Evolutionary conservation across 2,329 filamentous ascomycete species (phyloP), one percentile per base, ranked within the genome.

Genomic region (Colletotrichum australisinense): DNA sequence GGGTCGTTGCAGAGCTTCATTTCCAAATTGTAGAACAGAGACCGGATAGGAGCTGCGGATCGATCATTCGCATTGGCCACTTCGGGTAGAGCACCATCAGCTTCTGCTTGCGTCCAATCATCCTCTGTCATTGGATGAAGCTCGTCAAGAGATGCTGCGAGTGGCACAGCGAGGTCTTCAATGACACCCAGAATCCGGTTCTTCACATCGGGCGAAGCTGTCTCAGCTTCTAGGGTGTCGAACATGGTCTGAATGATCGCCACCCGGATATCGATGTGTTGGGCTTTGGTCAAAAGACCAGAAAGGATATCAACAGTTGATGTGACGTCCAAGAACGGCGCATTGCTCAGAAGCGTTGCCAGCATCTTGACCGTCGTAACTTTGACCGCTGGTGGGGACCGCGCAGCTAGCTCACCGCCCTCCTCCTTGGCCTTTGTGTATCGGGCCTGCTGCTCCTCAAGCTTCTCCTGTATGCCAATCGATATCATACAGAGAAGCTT

Each of bases 281-380:
- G 38, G 12, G 69, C 38, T 26, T 64, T 72, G 14, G 35, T 30
- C 9, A 72, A 2, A 14, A 72, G 16, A 38, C 49, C 22, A 11
- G 11, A 22, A 22, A 68, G 57, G 32, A 72, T 58, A 1, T 35
- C 38, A n/a, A 68, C 28, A 8, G 64, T 35, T 11, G 22, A 42
- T 16, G 11, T 19, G 9, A 30, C 5, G 4, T 59, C 24, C 8
- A 70, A 14, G 55, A 67, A 67, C 14, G 35, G 64, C 16, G 69
- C 30, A 32, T 68, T 49, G 12, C 64, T 56, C 11, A 72, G 57
- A 12, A 72, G 64, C 26, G 58, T 62, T 19, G 52, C 69, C 5
- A 72, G 35, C 69, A 63, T 63, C 9, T 67, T 72, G 14, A 72
- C 69, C 4, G 69, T 72, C 5, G 63, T 63, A 35, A 72, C 64